Evolutionary conservation across 2,329 filamentous ascomycete genomes (phyloP).

Genomic region (Botrytis byssoidea): DNA sequence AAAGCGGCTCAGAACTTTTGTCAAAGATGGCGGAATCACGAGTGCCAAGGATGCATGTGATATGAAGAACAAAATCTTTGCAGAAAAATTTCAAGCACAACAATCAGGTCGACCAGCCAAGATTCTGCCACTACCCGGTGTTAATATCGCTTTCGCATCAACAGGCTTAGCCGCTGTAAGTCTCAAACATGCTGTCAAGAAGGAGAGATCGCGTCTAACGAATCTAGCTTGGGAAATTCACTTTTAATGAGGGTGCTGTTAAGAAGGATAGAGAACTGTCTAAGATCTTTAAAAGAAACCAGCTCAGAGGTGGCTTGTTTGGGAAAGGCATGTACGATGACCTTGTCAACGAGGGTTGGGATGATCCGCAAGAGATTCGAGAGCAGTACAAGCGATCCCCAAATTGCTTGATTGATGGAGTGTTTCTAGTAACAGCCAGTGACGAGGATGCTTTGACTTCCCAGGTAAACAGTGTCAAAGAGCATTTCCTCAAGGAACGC

Average conservation of each 20-base stretch:
- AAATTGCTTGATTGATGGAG: conserved; percentile 1
- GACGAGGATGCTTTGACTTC: background rate
- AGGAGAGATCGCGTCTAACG: background rate
- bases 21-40: background rate
- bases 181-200: background rate
- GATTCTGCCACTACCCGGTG: background rate
- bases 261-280: background rate
- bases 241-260: background rate
- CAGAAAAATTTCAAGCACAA: background rate
- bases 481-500: background rate
- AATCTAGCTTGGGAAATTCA: background rate
- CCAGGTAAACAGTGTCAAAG: background rate
- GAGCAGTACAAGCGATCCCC: background rate
- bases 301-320: conserved; percentile 7
- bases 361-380: conserved; percentile 9
- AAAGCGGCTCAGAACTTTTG: background rate
- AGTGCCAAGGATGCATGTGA: conserved; percentile 4
- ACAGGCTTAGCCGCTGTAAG: conserved; percentile 7
- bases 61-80: background rate
- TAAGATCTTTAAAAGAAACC: background rate
- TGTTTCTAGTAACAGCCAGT: conserved; percentile 4
- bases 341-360: conserved; percentile 5
- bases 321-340: conserved; percentile 9
- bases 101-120: background rate
- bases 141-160: conserved; percentile 1